Base-by-base conservation (phyloP, 345 rosid species). In the Atalantia buxifolia region DNA sequence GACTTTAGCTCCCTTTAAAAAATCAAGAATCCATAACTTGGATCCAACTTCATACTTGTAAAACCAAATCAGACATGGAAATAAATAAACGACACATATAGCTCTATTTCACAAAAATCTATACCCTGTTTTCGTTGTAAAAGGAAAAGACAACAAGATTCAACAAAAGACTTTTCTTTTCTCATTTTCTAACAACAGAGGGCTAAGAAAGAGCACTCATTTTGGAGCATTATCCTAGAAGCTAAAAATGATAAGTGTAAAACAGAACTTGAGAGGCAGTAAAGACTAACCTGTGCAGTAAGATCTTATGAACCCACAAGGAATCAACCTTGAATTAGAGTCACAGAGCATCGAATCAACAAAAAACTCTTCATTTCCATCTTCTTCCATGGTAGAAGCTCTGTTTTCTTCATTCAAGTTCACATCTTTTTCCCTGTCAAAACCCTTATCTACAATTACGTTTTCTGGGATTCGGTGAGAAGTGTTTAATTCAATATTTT, bases 341-440 rank as follows among this genome's bases (percentile, higher is more conserved):
- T 92, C 97, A 65, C 94, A 95, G 8, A 94, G 86, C 97, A 95
- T 88, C 2, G 85, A 88, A 83, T 89, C 94, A 35, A 69, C 83
- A 62, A 73, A 79, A 79, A 89, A 81, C 65, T 82, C 91, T 57
- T 69, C 68, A 0, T 72, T 75, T 42, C 74, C 83, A 71, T 73
- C 85, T 10, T 82, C 88, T 31, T 81, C 86, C 81, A 74, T 24
- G 16, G 73, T 21, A 59, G 89, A 81, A 63, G 81, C 90, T 68
- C 84, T 76, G 22, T 61, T 72, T 81, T 85, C 91, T 80, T 84
- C 76, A 56, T 80, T 82, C 80, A 67, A 61, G 1, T 76, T 76
- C 13, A 64, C 74, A 60, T 71, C 83, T 63, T 78, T 82, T 38
- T 74, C 90, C 71, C 82, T 64, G 22, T 85, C 81, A 68, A 83